phyloP scores from a whole-genome alignment of 345 rosid species.

The Balakata baccata region DNA sequence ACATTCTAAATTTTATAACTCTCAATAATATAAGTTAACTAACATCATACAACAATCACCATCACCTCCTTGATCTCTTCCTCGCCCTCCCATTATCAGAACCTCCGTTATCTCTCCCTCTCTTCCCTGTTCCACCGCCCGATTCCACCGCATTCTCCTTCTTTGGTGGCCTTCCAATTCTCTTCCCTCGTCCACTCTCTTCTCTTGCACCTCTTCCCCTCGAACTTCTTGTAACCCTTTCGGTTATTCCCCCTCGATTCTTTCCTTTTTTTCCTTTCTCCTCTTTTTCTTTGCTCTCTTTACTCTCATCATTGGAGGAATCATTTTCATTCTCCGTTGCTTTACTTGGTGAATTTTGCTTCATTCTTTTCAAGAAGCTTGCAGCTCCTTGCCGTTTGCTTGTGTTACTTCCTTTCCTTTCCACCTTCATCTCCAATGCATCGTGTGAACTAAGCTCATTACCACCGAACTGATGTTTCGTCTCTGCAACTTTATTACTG shows the following conservation, averaged over 20 bases:
- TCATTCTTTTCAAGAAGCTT: constrained; percentile 48
- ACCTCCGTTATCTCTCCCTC: constrained; percentile 36
- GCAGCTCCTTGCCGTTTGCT: constrained; percentile 48
- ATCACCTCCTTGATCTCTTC: constrained; percentile 48
- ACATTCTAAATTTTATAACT: too few relatives aligned
- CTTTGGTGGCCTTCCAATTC: constrained; percentile 42
- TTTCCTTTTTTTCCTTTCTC: constrained; percentile 19
- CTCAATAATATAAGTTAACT: too few relatives aligned
- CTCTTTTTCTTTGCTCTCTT: constrained; percentile 20
- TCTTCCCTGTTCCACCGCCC: constrained; percentile 22
- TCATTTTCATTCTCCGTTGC: constrained; percentile 15
- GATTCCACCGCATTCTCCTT: constrained; percentile 16
- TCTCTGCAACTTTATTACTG: constrained; percentile 25
- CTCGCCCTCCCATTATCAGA: constrained; percentile 36
- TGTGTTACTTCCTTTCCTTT: constrained; percentile 30
- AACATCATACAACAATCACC: constrained; percentile 25
- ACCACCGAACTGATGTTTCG: constrained; percentile 37
- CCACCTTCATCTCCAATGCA: constrained; percentile 30
- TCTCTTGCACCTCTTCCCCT: constrained; percentile 38
- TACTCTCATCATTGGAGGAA: constrained; percentile 22
- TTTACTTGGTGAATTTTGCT: constrained; percentile 41
- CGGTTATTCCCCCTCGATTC: constrained; percentile 5
- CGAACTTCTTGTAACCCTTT: constrained; percentile 39
- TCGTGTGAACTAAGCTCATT: constrained; percentile 58
- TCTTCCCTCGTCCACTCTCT: constrained; percentile 34